A percentile compares a stretch with the other conserved stretches of the same genome.
Conservation (phyloP, 331 rosid genomes). For the Acacia concinna region DNA sequence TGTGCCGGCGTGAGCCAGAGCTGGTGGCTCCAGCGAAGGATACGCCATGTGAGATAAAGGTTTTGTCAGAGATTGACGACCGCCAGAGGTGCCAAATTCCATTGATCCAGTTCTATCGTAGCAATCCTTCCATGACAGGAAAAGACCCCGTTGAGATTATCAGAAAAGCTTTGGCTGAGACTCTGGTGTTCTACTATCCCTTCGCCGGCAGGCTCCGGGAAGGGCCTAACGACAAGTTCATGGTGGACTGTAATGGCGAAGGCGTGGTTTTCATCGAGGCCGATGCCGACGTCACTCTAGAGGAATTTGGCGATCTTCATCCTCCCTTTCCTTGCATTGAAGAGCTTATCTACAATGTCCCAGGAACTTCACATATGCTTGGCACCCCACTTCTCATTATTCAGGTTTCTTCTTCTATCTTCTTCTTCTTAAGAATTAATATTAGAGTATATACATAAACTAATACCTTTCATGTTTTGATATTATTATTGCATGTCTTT, state of each 20-base stretch:
- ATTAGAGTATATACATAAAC: no score
- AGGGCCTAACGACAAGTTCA: not conserved
- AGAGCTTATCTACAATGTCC: no score
- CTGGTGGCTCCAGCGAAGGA: not conserved
- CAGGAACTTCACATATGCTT: no score
- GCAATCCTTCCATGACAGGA: not conserved
- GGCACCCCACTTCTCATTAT: no score
- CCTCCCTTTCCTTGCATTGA: no score
- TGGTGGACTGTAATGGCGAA: not conserved
- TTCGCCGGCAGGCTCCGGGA: not conserved
- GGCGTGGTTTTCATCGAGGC: conserved; percentile 1
- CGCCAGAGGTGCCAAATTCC: not conserved
- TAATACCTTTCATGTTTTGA: no score
- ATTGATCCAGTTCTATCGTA: not conserved
- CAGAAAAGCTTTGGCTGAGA: not conserved
- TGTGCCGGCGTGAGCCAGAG: not conserved
- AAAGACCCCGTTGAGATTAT: not conserved
- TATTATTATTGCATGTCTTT: no score
- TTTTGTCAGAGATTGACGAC: not conserved
- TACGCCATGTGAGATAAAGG: not conserved
- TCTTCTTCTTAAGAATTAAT: no score
- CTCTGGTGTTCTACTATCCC: conserved; percentile 12
- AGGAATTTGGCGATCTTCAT: not conserved
- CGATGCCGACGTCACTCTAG: not conserved
- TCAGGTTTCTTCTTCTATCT: no score